These are phyloP conservation scores for Rhizophora apiculata DNA, from an alignment of 345 rosid genomes.

Conservation along the genomic window DNA sequence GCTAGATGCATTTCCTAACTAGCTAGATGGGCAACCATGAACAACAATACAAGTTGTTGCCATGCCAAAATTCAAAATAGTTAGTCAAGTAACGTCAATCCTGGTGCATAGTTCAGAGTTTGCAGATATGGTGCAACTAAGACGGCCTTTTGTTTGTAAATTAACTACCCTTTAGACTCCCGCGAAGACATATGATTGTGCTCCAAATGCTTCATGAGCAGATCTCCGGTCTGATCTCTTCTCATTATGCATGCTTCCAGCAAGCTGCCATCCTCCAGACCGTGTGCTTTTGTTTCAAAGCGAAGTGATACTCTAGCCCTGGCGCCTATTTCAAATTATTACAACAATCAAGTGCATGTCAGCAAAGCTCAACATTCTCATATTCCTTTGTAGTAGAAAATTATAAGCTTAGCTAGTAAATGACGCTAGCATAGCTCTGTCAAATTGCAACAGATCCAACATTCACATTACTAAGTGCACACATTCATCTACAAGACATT, in stretches of 20 bases:
- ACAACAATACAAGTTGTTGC: background rate
- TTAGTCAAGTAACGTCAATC: background rate
- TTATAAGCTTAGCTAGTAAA: too few relatives aligned
- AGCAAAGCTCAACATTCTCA: background rate
- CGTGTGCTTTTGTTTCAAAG: slow-evolving; percentile 26
- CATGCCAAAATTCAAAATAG: background rate
- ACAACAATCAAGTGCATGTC: background rate
- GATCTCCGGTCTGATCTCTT: slow-evolving; percentile 25
- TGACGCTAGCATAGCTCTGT: too few relatives aligned
- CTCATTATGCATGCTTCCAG: slow-evolving; percentile 22
- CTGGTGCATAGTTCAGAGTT: slow-evolving; percentile 11
- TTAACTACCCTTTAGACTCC: slow-evolving; percentile 13
- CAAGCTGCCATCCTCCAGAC: slow-evolving; percentile 18
- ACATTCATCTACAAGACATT: background rate
- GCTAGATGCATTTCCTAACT: too few relatives aligned
- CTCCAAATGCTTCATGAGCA: slow-evolving; percentile 22
- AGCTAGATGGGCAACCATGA: too few relatives aligned
- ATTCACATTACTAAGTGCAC: too few relatives aligned
- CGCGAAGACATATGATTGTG: slow-evolving; percentile 16
- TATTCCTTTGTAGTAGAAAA: background rate
- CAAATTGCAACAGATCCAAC: too few relatives aligned
- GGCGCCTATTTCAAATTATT: slow-evolving; percentile 31
- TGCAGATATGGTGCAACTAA: background rate
- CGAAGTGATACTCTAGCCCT: slow-evolving; percentile 22
- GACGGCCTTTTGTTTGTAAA: background rate